Conservation (phyloP, 352 stramenopile genomes). For the Phytophthora fragariae region DNA sequence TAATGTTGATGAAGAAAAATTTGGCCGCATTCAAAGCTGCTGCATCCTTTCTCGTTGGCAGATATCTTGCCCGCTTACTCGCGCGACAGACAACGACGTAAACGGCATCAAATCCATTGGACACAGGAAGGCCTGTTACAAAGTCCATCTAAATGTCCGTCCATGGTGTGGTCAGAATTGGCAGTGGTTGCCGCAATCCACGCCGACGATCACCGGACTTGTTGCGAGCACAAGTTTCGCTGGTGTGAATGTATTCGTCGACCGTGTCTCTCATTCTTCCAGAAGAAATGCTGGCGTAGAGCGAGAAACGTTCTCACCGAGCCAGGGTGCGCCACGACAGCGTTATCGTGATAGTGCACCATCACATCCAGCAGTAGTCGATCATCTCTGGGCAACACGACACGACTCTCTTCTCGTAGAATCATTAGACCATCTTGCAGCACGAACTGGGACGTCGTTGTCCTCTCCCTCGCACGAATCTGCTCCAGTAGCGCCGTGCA, state of each 20-base stretch:
- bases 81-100: slow-evolving; percentile 1
- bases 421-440: not conserved
- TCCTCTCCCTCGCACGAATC: not conserved
- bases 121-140: not conserved
- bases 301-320: not conserved
- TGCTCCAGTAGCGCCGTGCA: not conserved
- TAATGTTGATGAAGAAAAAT: not conserved
- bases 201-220: not conserved
- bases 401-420: not conserved
- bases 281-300: not conserved
- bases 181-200: not conserved
- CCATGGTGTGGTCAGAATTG: not conserved
- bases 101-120: slow-evolving; percentile 8
- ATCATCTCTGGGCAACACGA: not conserved
- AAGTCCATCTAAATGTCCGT: not conserved
- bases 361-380: not conserved
- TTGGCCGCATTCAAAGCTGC: not conserved
- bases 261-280: not conserved
- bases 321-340: not conserved
- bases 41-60: slow-evolving; percentile 2
- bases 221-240: not conserved
- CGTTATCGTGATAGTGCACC: not conserved
- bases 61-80: not conserved
- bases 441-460: not conserved
- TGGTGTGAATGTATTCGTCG: not conserved